Evolutionary conservation across 306 rosid species (phyloP), one percentile per base, ranked within the genome.

Genomic region (Sesbania bispinosa): DNA sequence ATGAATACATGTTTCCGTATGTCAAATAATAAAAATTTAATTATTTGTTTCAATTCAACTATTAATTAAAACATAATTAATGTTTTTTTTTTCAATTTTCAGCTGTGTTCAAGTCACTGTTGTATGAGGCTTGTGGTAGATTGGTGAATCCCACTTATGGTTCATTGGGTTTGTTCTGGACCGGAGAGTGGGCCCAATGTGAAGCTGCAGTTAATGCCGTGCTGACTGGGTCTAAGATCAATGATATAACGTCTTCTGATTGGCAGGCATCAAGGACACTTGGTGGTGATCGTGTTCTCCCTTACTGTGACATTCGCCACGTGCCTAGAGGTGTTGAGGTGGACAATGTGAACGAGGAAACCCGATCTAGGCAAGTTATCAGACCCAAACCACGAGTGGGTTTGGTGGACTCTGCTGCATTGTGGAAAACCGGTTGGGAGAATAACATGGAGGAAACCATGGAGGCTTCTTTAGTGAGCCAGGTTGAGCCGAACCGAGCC

Each of bases 41-140:
- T 48, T 32, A 19, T 2, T 11, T 2, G 9, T 5, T 8, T 64
- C 3, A 32, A 16, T n/a, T n/a, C n/a, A 15, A 19, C n/a, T n/a
- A 6, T 20, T 33, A 35, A 50, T 3, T n/a, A 5, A 21, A 26
- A 36, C 14, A 21, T 62, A 35, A 16, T 10, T 7, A 30, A 0
- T 33, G 42, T 11, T 42, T 9, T 46, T 5, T 19, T 7, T 10
- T 10, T 6, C 9, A 7, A 42, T 43, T 38, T 64, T 15, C 58
- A 90, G 90, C 80, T 30, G 82, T 85, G 20, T 91, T 91, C 66
- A 86, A 63, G 68, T 86, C 92, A 6, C 5, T 91, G 27, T 23
- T 88, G 77, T 85, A 87, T 18, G 97, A 88, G 68, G 87, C 96
- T 4, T 82, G 93, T 36, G 93, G 93, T 6, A 77, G 97, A 73